A percentile compares a stretch with the other conserved stretches of the same genome.
Evolutionary conservation across 495 filamentous ascomycete genomes (phyloP).

Genomic region (Hypoxylon lenormandii): DNA sequence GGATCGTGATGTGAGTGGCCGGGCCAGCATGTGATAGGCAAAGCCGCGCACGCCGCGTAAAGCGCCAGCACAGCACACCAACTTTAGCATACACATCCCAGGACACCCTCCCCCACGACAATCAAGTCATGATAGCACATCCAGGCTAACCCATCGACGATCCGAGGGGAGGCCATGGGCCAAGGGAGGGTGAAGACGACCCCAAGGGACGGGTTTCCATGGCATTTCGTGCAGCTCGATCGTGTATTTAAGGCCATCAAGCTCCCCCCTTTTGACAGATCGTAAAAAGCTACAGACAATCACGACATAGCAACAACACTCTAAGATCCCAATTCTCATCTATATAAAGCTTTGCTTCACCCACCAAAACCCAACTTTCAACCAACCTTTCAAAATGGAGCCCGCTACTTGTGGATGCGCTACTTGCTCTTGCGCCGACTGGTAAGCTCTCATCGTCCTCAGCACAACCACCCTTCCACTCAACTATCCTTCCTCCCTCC

Average conservation of each 20-base stretch:
- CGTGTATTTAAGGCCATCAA: constrained; percentile 48
- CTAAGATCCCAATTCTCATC: constrained; percentile 8
- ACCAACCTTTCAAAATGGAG: constrained; percentile 44
- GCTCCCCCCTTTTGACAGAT: constrained; percentile 44
- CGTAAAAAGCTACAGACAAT: constrained; percentile 21
- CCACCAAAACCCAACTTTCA: background rate
- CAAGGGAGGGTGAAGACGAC: constrained; percentile 31
- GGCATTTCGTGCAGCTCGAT: constrained; percentile 29
- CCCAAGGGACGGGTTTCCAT: constrained; percentile 11
- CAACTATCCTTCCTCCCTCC: no score
- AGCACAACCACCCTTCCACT: background rate
- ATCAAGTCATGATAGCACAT: constrained; percentile 12
- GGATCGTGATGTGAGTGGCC: constrained; percentile 38
- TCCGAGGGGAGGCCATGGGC: background rate
- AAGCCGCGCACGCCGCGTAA: constrained; percentile 31
- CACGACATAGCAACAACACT: constrained; percentile 29
- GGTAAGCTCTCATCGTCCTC: constrained; percentile 29
- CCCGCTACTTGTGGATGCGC: constrained; percentile 47
- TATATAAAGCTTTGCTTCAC: constrained; percentile 37
- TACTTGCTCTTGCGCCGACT: constrained; percentile 48
- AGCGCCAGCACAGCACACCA: constrained; percentile 43
- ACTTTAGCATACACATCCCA: no score
- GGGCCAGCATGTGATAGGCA: constrained; percentile 41
- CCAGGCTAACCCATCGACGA: constrained; percentile 7
- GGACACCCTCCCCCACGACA: constrained; percentile 17